Base-by-base conservation (phyloP, 2,329 filamentous ascomycete genomes). In the Sclerotinia sclerotiorum region DNA sequence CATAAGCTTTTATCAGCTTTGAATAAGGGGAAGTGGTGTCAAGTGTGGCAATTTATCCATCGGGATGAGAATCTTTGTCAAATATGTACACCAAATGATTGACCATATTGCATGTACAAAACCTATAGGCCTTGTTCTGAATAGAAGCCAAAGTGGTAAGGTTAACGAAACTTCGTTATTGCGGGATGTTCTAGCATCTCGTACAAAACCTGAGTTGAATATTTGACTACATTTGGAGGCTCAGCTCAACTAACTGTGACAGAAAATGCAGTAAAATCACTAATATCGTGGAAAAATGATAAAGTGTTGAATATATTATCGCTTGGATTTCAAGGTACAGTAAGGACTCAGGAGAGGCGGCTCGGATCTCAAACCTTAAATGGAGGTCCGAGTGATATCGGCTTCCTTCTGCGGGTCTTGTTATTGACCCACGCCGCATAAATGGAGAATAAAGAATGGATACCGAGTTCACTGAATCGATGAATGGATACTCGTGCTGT, bases 371-470 rank as follows among this genome's bases (percentile, higher is more conserved):
- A 24, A 57, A 42, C 21, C 42, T 56, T 57, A 42, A 57, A 42
- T 57, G 3, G 13, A 57, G n/a, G 55, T 42, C 55, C 55, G 55
- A 57, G 55, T 57, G 21, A 24, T 10, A 42, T 56, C 54, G 29
- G 19, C 52, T 35, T 32, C 19, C 29, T 29, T 17, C 39, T 42
- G 39, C 39, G 39, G 39, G 39, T 17, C 39, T 5, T 42, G 39
- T 17, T 42, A 42, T 42, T 42, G 39, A 42, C 39, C 39, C 39
- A 17, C 39, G 39, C 13, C 39, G 39, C 3, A 17, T 5, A 10
- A 42, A 42, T 42, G 39, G 39, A 17, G 39, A 42, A 42, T 42
- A 15, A 5, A 29, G 29, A 29, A 29, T 8, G 32, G 7, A 8
- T 35, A 10, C 35, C 7, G 5, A 35, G 35, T 35, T 35, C 35